These are phyloP conservation scores for Penicillium sp. DNA, from an alignment of 2,329 filamentous ascomycete genomes.

Conservation along the genomic window DNA sequence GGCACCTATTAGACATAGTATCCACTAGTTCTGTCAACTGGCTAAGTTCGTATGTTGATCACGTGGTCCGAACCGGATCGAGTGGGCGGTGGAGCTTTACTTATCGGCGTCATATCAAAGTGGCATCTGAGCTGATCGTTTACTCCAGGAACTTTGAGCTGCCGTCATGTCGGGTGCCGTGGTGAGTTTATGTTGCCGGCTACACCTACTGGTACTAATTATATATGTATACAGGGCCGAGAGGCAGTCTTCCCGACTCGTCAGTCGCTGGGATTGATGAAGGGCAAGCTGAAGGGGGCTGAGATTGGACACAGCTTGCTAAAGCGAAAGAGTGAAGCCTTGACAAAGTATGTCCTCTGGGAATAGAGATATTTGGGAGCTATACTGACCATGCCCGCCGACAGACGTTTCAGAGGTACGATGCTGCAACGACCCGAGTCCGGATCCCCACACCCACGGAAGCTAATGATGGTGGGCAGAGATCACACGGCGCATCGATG, in stretches of 20 bases:
- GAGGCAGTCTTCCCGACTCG: constrained; percentile 97
- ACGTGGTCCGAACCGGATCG: constrained; percentile 23
- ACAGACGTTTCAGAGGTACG: constrained; percentile 81
- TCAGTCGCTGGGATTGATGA: constrained; percentile 95
- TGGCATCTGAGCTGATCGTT: constrained; percentile 17
- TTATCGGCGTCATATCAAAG: constrained; percentile 31
- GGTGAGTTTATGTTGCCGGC: constrained; percentile 14
- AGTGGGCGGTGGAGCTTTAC: constrained; percentile 22
- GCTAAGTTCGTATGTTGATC: constrained; percentile 15
- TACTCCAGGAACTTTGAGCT: constrained; percentile 12
- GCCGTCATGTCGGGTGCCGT: constrained; percentile 35
- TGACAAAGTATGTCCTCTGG: constrained; percentile 72
- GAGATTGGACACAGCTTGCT: constrained; percentile 88
- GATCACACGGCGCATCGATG: constrained; percentile 94
- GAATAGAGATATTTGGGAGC: background rate
- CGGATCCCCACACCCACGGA: constrained; percentile 18
- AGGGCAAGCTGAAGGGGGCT: constrained; percentile 91
- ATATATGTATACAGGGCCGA: constrained; percentile 59
- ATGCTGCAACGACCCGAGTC: constrained; percentile 13
- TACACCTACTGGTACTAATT: background rate
- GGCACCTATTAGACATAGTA: too few relatives aligned
- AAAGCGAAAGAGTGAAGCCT: constrained; percentile 95
- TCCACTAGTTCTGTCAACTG: too few relatives aligned
- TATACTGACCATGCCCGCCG: constrained; percentile 20
- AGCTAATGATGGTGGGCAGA: constrained; percentile 51